A percentile compares a stretch with the other conserved stretches of the same genome.
phyloP scores from a whole-genome alignment of 306 rosid genomes.

The Malus orientalis region DNA sequence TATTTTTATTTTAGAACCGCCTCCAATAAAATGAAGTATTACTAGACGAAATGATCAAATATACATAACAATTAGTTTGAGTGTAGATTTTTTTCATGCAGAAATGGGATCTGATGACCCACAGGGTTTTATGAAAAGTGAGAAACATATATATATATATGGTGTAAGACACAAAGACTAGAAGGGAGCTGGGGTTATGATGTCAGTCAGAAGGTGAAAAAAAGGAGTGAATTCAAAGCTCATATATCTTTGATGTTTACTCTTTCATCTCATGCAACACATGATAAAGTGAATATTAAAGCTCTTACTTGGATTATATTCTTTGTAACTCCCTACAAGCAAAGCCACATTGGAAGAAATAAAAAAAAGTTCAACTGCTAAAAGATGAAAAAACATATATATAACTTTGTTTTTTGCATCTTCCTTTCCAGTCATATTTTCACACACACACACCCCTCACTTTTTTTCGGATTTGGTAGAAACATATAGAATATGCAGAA shows the following conservation, averaged over 20 bases:
- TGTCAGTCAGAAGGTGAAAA: slow-evolving; percentile 40
- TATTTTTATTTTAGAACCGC: no score
- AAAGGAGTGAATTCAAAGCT: slow-evolving; percentile 40
- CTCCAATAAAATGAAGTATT: no score
- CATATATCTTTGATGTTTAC: slow-evolving; percentile 31
- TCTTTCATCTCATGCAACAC: slow-evolving; percentile 40
- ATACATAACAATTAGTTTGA: not conserved
- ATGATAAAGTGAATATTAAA: slow-evolving; percentile 34
- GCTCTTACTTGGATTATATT: slow-evolving; percentile 44
- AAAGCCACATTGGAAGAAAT: slow-evolving; percentile 48
- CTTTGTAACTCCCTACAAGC: slow-evolving; percentile 89
- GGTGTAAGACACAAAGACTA: slow-evolving; percentile 10
- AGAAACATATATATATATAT: slow-evolving; percentile 4
- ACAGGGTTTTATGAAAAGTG: slow-evolving; percentile 39
- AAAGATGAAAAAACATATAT: slow-evolving; percentile 27
- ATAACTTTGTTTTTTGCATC: slow-evolving; percentile 18
- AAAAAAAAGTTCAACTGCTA: slow-evolving; percentile 41
- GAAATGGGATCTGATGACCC: slow-evolving; percentile 40
- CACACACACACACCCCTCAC: slow-evolving; percentile 32
- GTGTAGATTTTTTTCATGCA: not conserved
- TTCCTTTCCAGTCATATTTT: slow-evolving; percentile 39
- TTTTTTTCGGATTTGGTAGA: slow-evolving; percentile 33
- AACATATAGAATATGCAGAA: slow-evolving; percentile 18
- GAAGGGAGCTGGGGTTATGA: slow-evolving; percentile 42
- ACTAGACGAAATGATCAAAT: not conserved